Base-by-base conservation (phyloP, 805 yeast genomes). In the Ogataea naganishii region DNA sequence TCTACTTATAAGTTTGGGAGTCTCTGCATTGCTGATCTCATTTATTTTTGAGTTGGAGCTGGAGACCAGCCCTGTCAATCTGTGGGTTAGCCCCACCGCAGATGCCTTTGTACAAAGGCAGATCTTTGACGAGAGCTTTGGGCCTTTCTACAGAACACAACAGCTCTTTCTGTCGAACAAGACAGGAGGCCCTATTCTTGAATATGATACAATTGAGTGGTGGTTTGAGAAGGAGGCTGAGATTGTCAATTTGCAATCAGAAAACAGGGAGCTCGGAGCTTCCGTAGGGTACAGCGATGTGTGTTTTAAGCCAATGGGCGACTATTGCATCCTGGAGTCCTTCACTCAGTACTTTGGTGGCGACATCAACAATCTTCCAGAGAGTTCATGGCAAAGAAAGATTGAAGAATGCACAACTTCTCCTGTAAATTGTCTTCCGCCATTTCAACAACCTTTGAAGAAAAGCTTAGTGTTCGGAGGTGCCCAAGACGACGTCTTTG, bases 361-460 rank as follows among this genome's bases (percentile, higher is more conserved):
- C 1, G 68, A 71, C 25, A 53, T 80, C 4, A 44, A 43, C 12
- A 53, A 59, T 23, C 50, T 79, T 5, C 64, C 69, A 6, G 70
- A 71, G 22, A 43, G 41, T 1, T 58, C 58, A 14, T 89, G 95
- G 95, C 48, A 61, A 23, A 38, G 46, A 2, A 59, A 68, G 31
- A 47, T 89, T 8, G 45, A 61, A 31, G 47, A 55, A 4, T 89
- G 98, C 49, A 66, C 92, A 0, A 62, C 67, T 13, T 72, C 84
- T 1, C 97, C 97, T 0, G 96, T 89, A 2, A 78, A 72, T 38
- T 89, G 98, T 49, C 58, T 89, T 23, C 97, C 98, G 1, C 56
- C 77, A 0, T 89, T 88, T 55, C 95, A 84, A 46, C 96, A 86
- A 50, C 97, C 97, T 0, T 60, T 89, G 38, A 80, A 76, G 41